A percentile compares a stretch with the other conserved stretches of the same genome.
phyloP scores from a whole-genome alignment of 1,139 yeast species.

The Geotrichum australiense region DNA sequence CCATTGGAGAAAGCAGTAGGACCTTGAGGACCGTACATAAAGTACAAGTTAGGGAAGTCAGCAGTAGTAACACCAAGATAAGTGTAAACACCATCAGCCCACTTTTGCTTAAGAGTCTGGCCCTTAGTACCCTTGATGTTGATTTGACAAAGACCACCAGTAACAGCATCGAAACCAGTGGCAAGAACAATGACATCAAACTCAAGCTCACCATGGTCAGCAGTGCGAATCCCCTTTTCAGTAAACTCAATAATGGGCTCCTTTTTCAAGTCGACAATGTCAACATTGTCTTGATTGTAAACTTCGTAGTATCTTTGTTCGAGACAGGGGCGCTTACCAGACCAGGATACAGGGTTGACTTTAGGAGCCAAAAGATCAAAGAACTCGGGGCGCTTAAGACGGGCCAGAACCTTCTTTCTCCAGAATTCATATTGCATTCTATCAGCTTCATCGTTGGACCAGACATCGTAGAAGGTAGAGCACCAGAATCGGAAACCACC shows the following conservation, averaged over 20 bases:
- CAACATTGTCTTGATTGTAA: conserved; percentile 30
- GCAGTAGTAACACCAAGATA: conserved; percentile 27
- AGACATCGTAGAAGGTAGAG: conserved; percentile 25
- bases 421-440: conserved; percentile 27
- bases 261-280: conserved; percentile 27
- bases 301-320: conserved; percentile 28
- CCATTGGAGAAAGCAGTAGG: conserved; percentile 33
- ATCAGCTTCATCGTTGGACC: conserved; percentile 27
- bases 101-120: conserved; percentile 24
- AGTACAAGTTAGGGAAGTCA: conserved; percentile 31
- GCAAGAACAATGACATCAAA: conserved; percentile 30
- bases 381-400: conserved; percentile 27
- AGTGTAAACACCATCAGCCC: conserved; percentile 27
- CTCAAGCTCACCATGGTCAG: conserved; percentile 23
- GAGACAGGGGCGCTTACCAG: conserved; percentile 31
- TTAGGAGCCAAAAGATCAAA: conserved; percentile 28
- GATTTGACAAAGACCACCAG: conserved; percentile 30
- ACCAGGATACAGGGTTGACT: conserved; percentile 28
- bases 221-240: conserved; percentile 24
- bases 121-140: conserved; percentile 25
- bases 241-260: conserved; percentile 26
- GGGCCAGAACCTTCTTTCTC: conserved; percentile 24
- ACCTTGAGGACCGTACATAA: conserved; percentile 32
- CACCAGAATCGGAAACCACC: conserved; percentile 31
- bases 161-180: conserved; percentile 33